Evolutionary conservation across 768 basidiomycete species (phyloP), one percentile per base, ranked within the genome.

Genomic region (Mycena galericulata): DNA sequence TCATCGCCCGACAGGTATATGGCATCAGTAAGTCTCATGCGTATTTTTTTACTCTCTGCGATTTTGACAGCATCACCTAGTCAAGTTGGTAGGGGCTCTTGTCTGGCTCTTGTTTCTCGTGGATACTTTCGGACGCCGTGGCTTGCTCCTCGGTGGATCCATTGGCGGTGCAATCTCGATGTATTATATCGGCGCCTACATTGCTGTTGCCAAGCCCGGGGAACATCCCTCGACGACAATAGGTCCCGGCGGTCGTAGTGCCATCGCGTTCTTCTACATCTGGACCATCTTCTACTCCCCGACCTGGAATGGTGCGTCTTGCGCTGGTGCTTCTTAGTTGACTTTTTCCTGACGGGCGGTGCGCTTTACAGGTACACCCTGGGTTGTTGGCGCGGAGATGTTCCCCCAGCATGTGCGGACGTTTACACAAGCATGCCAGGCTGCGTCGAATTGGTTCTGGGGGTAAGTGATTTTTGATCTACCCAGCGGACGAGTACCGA

Each of bases 181-280:
- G 80, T 83, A 80, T 56, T 85, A 83, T 68, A 79, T 86, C 60
- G 84, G 80, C 3, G 84, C 80, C 6, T 86, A 82, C 72, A 81
- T 85, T 69, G 81, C 81, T 34, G 70, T 84, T 56, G 79, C 77
- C 0, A 72, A 81, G 54, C 79, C 81, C 3, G 68, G 76, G 14
- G 22, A 71, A 9, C 62, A 76, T 30, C 67, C 72, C 7, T 64
- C 73, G 7, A 38, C 69, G 0, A 67, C 50, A 11, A 54, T 81
- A 17, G 62, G 59, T 11, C 40, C 72, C 12, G 79, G 79, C 8
- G 80, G 79, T 2, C 76, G 72, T 27, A 79, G 78, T 67, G 80
- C 79, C n/a, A 73, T 78, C 76, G 49, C 46, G 74, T 75, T 81
- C 70, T 81, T 81, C 62, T 82, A 81, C 68, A 71, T 82, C 26